A percentile compares a stretch with the other conserved stretches of the same genome.
phyloP scores from a whole-genome alignment of 768 basidiomycete species.

The Gloeostereum incarnatum region DNA sequence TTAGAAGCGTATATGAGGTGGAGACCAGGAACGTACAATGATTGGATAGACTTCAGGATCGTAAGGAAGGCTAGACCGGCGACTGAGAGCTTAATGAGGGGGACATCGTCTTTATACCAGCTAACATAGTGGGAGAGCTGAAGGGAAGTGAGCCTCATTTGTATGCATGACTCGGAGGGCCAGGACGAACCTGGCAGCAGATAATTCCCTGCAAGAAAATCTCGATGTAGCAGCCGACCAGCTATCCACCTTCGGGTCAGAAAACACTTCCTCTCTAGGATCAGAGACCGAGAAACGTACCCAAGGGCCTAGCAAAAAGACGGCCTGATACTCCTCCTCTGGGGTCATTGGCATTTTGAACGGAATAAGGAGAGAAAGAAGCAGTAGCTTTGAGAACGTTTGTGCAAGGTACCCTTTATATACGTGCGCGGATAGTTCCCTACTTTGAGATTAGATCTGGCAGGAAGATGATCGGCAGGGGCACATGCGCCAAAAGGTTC shows the following conservation, averaged over 20 bases:
- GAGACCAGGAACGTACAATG: not conserved
- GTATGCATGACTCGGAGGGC: not conserved
- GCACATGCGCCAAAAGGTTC: too few relatives aligned
- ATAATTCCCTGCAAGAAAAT: conserved; percentile 2
- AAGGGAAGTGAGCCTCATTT: not conserved
- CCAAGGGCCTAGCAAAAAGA: too few relatives aligned
- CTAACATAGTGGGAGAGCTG: not conserved
- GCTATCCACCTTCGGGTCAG: conserved; percentile 14
- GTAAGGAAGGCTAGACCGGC: not conserved
- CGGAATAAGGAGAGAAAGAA: too few relatives aligned
- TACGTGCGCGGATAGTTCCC: too few relatives aligned
- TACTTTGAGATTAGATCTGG: too few relatives aligned
- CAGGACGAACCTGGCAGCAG: not conserved
- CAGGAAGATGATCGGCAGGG: too few relatives aligned
- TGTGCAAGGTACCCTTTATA: too few relatives aligned
- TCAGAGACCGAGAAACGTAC: too few relatives aligned
- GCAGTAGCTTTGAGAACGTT: too few relatives aligned
- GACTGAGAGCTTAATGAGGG: not conserved
- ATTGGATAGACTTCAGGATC: not conserved
- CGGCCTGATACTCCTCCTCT: too few relatives aligned
- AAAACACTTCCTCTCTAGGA: conserved; percentile 7
- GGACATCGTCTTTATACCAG: not conserved
- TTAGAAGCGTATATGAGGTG: not conserved
- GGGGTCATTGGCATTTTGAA: too few relatives aligned
- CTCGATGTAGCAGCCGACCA: conserved; percentile 5